Conservation (phyloP, 495 filamentous ascomycete genomes). For the Neurospora sp. region DNA sequence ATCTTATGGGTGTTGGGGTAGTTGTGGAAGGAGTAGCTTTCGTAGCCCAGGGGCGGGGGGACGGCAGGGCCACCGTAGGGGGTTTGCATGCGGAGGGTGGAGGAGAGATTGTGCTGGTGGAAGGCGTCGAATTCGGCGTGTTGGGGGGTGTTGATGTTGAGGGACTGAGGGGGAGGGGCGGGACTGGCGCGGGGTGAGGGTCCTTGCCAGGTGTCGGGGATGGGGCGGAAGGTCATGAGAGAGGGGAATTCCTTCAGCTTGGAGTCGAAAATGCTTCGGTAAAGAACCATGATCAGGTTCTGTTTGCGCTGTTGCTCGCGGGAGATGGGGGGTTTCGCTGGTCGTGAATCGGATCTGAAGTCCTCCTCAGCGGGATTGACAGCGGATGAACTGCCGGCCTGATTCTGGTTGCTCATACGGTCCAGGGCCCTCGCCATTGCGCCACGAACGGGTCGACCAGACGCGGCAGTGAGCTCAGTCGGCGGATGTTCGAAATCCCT, state of each 20-base stretch:
- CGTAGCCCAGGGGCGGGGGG: neutral
- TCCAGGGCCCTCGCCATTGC: neutral
- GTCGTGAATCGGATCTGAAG: neutral
- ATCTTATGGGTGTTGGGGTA: neutral
- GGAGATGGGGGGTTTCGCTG: neutral
- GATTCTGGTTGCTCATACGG: neutral
- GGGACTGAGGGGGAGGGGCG: neutral
- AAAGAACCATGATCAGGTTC: neutral
- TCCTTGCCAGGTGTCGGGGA: neutral
- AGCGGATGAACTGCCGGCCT: neutral
- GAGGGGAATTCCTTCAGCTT: neutral
- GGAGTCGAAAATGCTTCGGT: neutral
- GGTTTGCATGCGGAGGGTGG: neutral
- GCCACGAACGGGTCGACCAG: neutral
- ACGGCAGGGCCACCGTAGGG: neutral
- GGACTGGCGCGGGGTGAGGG: neutral
- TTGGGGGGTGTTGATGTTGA: neutral
- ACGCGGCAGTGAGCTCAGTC: neutral
- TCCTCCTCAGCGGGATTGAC: neutral
- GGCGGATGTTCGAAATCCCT: neutral
- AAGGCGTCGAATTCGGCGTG: neutral
- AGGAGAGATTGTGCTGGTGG: neutral
- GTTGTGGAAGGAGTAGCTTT: conserved; percentile 1
- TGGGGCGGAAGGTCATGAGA: neutral
- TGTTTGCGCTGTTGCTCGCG: neutral